Conservation (phyloP, 345 rosid species). For the Linum trigynum region DNA sequence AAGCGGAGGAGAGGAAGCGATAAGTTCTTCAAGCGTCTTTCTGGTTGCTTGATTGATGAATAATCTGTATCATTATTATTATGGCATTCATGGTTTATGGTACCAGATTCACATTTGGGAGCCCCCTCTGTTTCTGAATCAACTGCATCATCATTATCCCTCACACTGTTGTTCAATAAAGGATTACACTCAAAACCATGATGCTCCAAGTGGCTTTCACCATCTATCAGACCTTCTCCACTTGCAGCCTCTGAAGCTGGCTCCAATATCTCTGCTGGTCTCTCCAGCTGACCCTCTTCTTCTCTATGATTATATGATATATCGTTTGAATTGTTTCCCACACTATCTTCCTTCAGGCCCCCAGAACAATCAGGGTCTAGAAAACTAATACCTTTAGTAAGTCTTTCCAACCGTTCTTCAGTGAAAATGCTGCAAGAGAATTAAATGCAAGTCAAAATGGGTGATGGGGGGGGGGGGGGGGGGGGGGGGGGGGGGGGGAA, state of each 20-base stretch:
- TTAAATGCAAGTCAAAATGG: constrained; percentile 10
- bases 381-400: constrained; percentile 50
- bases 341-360: constrained; percentile 26
- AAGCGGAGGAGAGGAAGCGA: constrained; percentile 49
- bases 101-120: constrained; percentile 23
- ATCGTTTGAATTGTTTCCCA: constrained; percentile 19
- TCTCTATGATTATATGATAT: constrained; percentile 17
- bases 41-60: constrained; percentile 38
- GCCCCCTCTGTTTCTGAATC: constrained; percentile 31
- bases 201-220: constrained; percentile 23
- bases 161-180: constrained; percentile 16
- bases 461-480: no score
- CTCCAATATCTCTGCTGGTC: constrained; percentile 21
- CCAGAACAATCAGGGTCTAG: constrained; percentile 40
- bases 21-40: constrained; percentile 47
- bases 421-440: constrained; percentile 56
- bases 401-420: constrained; percentile 83
- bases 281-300: constrained; percentile 24
- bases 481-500: no score
- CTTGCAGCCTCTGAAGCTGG: constrained; percentile 30
- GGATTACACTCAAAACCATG: constrained; percentile 29
- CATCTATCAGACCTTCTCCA: constrained; percentile 25
- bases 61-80: constrained; percentile 32
- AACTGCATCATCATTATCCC: constrained; percentile 20
- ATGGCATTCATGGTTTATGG: constrained; percentile 27